Base-by-base conservation (phyloP, 1,139 yeast species). In the Sugiyamaella pinicola region DNA sequence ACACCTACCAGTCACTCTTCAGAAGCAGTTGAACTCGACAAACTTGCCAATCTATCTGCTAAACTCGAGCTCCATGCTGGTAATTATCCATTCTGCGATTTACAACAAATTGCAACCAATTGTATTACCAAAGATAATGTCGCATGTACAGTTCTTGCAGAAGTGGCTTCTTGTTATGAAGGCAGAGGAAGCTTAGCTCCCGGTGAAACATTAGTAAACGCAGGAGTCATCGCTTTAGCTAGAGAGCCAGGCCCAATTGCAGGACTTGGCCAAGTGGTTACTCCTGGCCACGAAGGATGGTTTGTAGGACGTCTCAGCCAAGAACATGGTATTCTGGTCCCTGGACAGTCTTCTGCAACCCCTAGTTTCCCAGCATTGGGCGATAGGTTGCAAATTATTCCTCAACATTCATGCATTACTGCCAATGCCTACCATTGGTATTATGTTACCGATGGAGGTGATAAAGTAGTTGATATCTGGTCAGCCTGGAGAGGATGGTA, bases 1-100 rank as follows among this genome's bases (percentile, higher is more conserved):
- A 85, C 95, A 0, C 95, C 95, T 42, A 87, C 95, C 0, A 83
- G 87, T 1, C 89, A 84, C 61, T 81, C 88, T 0, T 74, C 86
- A 2, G 75, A 73, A 54, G 19, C 49, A 15, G 49, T 61, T n/a
- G 63, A 62, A 39, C 35, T 55, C 66, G 64, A 57, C 74, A 29
- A 74, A 68, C 43, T 56, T 69, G 52, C 42, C 15, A 48, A 47
- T 31, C 47, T 63, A 29, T 47, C 51, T 3, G 81, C 22, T 67
- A 67, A 67, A 1, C 70, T 87, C 49, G 95, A 87, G 61, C 67
- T 87, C 17, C 95, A 87, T 65, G 93, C 93, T 13, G 95, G 95
- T 12, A 85, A 86, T 65, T 86, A 84, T 63, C 78, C 85, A 2
- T 79, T 84, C 61, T 82, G 86, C 63, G 95, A 87, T 65, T 70